phyloP scores from a whole-genome alignment of 1,284 basidiomycete species.

The Xerocomus nothofagi region DNA sequence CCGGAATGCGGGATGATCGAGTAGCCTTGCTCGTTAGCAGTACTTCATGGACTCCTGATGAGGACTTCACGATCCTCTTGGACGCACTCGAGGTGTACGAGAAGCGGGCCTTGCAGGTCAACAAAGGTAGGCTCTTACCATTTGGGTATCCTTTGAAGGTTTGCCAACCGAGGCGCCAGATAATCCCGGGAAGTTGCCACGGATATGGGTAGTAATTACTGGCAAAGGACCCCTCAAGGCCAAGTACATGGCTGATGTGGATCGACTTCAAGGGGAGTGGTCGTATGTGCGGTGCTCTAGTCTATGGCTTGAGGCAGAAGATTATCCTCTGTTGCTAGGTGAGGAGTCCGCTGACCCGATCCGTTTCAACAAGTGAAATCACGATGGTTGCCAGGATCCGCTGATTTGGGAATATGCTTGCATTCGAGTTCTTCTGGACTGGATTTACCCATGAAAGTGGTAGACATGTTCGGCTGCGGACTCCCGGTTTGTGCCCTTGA shows the following conservation, averaged over 20 bases:
- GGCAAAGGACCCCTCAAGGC: conserved; percentile 85
- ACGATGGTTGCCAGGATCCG: conserved; percentile 61
- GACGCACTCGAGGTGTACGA: conserved; percentile 75
- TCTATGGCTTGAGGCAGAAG: conserved; percentile 83
- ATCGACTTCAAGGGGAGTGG: conserved; percentile 68
- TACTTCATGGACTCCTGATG: conserved; percentile 98
- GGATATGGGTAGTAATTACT: conserved; percentile 83
- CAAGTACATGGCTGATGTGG: conserved; percentile 69
- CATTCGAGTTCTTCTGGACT: conserved; percentile 89
- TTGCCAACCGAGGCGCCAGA: conserved; percentile 14
- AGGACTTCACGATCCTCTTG: conserved; percentile 88
- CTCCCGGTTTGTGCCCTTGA: conserved; percentile 90
- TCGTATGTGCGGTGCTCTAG: conserved; percentile 81
- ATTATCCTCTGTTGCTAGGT: conserved; percentile 87
- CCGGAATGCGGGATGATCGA: conserved; percentile 61
- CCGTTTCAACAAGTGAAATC: conserved; percentile 1
- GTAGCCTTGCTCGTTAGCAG: conserved; percentile 89
- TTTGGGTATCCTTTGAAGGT: not conserved
- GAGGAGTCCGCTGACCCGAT: conserved; percentile 19
- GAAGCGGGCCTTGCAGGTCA: conserved; percentile 45
- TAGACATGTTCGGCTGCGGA: conserved; percentile 98
- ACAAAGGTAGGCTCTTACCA: conserved; percentile 15
- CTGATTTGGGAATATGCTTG: conserved; percentile 89
- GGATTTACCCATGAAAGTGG: conserved; percentile 99
- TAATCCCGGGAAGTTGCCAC: conserved; percentile 54